Evolutionary conservation across 1,284 basidiomycete species (phyloP).

Genomic region (Cutaneotrichosporon sp.): DNA sequence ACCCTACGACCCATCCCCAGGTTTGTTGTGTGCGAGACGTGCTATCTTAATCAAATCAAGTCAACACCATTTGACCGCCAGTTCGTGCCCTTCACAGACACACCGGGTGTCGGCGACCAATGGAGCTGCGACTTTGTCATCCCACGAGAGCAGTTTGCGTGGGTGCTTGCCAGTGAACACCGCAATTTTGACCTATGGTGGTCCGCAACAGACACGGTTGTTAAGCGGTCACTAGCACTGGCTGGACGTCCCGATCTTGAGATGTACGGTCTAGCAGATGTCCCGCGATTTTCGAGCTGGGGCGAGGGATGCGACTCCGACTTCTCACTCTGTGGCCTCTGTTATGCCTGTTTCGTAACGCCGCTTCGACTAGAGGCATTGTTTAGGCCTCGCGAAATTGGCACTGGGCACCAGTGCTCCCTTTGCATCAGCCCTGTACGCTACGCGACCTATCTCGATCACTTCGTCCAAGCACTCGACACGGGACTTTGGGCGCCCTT

Average conservation of each 20-base stretch:
- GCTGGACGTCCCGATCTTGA: background rate
- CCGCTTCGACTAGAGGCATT: background rate
- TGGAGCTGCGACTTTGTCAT: background rate
- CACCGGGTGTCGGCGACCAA: background rate
- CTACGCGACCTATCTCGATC: background rate
- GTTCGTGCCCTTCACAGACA: background rate
- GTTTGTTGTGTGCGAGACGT: background rate
- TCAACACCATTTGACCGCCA: background rate
- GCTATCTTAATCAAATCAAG: background rate
- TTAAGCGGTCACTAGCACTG: background rate
- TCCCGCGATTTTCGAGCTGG: background rate
- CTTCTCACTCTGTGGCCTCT: background rate
- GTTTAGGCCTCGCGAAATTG: background rate
- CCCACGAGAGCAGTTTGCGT: background rate
- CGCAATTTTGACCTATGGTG: background rate
- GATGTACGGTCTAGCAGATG: background rate
- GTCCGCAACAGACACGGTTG: background rate
- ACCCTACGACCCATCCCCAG: background rate
- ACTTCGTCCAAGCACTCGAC: background rate
- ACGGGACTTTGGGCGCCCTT: background rate
- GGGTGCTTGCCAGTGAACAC: background rate
- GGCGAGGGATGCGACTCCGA: background rate
- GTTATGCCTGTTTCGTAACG: background rate
- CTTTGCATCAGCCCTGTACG: background rate
- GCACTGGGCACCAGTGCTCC: slow-evolving; percentile 1